Percentiles rank a stretch among this genome's conserved stretches.
phyloP scores from a whole-genome alignment of 169 alveolate species.

The Plasmodium ovale region DNA sequence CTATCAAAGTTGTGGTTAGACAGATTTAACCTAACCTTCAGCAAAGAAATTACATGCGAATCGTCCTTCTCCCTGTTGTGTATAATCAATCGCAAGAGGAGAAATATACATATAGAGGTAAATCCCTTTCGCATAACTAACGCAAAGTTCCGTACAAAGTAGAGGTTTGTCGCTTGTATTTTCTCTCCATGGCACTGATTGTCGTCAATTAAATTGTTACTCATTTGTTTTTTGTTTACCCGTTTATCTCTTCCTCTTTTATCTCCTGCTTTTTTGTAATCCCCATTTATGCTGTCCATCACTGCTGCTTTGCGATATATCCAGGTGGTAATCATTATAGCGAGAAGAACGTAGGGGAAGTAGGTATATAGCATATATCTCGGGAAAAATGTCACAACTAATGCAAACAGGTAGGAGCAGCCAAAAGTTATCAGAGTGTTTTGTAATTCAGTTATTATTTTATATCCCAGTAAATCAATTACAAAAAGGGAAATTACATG shows the following conservation, averaged over 20 bases:
- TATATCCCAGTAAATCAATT: slow-evolving; percentile 47
- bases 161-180: not conserved
- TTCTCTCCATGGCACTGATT: not conserved
- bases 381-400: slow-evolving; percentile 36
- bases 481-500: slow-evolving; percentile 40
- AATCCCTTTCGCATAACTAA: slow-evolving; percentile 40
- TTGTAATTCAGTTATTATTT: slow-evolving; percentile 13
- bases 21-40: slow-evolving; percentile 57
- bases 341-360: slow-evolving; percentile 35
- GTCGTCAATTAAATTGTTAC: not conserved
- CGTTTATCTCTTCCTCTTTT: not conserved
- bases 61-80: slow-evolving; percentile 32
- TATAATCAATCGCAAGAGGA: slow-evolving; percentile 14
- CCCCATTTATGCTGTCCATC: not conserved
- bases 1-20: slow-evolving; percentile 49
- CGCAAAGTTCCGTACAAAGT: not conserved
- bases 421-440: not conserved
- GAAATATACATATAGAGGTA: slow-evolving; percentile 40
- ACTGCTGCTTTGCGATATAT: not conserved
- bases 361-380: slow-evolving; percentile 53
- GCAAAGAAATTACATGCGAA: slow-evolving; percentile 57
- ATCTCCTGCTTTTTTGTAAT: not conserved
- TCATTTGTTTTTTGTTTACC: not conserved
- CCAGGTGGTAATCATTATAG: slow-evolving; percentile 7
- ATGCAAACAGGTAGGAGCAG: slow-evolving; percentile 20